Evolutionary conservation across 1,284 basidiomycete genomes (phyloP), one percentile per base, ranked within the genome.

Genomic region (Cutaneotrichosporon sp.): DNA sequence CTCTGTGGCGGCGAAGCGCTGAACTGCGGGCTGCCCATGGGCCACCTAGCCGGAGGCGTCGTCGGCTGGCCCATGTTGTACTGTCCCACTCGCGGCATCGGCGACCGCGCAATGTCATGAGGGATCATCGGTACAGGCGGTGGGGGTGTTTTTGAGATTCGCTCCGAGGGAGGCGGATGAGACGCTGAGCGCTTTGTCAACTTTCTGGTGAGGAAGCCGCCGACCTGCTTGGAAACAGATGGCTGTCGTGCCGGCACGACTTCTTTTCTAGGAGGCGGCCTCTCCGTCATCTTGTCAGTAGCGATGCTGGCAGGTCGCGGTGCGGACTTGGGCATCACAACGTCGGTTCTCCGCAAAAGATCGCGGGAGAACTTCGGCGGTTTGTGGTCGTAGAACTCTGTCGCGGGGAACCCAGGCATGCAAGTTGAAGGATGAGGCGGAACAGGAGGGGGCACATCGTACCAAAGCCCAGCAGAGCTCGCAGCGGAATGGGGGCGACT

Each of bases 311-410:
- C 42, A 4, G 49, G 34, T 3, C 44, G 31, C 9, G 37, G 20
- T 7, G 54, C 55, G 1, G 55, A 16, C 3, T 45, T 49, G 0
- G 55, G 55, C 50, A 56, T 49, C 38, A 56, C 34, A 5, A 56
- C 51, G 9, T 47, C 50, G 11, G 37, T 19, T 11, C 31, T 25
- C 3, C 51, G 42, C 4, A 56, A 42, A 2, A 34, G 34, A 1
- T 43, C 20, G 10, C 55, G 55, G 4, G 51, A 52, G 29, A 56
- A 56, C 19, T 43, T 56, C 14, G 55, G 55, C 19, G 55, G 46
- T n/a, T 31, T 29, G 25, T 20, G 20, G n/a, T 56, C 53, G 3
- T 43, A 12, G 22, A 55, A 55, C 49, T 55, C 53, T n/a, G 43
- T 27, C 5, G 37, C 20, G 5, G 48, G 48, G 32, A 55, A 50